Conservation (phyloP, 1,284 basidiomycete genomes). For the Hemileia vastatrix region DNA sequence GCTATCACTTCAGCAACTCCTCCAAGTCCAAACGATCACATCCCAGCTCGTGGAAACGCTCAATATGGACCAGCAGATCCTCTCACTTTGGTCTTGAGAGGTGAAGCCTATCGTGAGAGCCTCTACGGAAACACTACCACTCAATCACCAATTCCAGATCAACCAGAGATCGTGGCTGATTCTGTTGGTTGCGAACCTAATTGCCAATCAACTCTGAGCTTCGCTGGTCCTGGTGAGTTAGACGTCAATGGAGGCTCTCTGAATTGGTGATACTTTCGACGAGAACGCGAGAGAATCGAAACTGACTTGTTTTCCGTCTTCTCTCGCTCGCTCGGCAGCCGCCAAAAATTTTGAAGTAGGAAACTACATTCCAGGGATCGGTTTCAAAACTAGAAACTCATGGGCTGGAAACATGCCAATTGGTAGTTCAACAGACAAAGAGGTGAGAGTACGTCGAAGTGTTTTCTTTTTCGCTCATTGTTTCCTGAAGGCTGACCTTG, state of each 20-base stretch:
- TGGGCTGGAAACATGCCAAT: conserved; percentile 1
- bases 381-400: too few relatives aligned
- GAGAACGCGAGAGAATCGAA: too few relatives aligned
- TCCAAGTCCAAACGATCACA: too few relatives aligned
- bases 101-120: neutral
- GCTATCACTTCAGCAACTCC: too few relatives aligned
- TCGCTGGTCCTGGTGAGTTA: neutral
- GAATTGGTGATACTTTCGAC: too few relatives aligned
- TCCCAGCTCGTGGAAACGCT: neutral
- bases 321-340: too few relatives aligned
- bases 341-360: too few relatives aligned
- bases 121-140: neutral
- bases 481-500: too few relatives aligned
- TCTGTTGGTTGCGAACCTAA: neutral
- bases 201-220: neutral
- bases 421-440: neutral
- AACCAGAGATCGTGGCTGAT: neutral
- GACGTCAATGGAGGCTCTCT: too few relatives aligned
- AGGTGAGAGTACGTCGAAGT: neutral
- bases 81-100: neutral
- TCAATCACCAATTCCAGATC: neutral
- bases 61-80: neutral
- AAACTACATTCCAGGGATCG: too few relatives aligned
- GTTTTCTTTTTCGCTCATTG: too few relatives aligned
- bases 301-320: too few relatives aligned